Conservation (phyloP, 768 basidiomycete species). For the Kwoniella mangroviensis region DNA sequence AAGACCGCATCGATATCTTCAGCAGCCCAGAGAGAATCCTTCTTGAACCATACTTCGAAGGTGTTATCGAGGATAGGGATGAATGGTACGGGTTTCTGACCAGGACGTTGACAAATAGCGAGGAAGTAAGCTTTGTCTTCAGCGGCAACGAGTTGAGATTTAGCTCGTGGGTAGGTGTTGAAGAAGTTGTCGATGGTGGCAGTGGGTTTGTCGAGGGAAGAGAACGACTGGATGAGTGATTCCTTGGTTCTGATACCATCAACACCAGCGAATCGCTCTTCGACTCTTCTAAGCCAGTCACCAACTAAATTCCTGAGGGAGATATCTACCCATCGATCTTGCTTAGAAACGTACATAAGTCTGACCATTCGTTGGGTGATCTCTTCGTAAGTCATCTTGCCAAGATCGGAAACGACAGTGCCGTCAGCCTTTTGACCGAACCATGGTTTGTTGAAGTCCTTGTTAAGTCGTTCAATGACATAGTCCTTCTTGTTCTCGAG, state of each 20-base stretch:
- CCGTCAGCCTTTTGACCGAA: conserved; percentile 97
- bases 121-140: conserved; percentile 97
- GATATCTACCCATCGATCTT: conserved; percentile 90
- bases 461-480: conserved; percentile 88
- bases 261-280: conserved; percentile 92
- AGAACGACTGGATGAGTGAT: conserved; percentile 82
- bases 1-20: conserved; percentile 99
- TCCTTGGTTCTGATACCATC: conserved; percentile 75
- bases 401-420: conserved; percentile 77
- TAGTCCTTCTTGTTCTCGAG: conserved; percentile 82
- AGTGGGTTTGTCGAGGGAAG: conserved; percentile 77
- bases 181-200: conserved; percentile 76
- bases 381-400: conserved; percentile 99
- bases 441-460: conserved; percentile 82
- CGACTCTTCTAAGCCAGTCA: conserved; percentile 94
- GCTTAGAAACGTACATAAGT: conserved; percentile 90
- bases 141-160: conserved; percentile 81
- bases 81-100: conserved; percentile 98
- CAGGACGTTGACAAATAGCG: conserved; percentile 90
- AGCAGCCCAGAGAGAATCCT: conserved; percentile 97
- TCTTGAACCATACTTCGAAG: conserved; percentile 99
- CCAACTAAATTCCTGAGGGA: conserved; percentile 91
- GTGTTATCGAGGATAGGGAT: conserved; percentile 90
- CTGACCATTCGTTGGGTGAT: conserved; percentile 86
- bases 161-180: conserved; percentile 77